phyloP scores from a whole-genome alignment of 805 yeast genomes.

The Candida bentonensis region DNA sequence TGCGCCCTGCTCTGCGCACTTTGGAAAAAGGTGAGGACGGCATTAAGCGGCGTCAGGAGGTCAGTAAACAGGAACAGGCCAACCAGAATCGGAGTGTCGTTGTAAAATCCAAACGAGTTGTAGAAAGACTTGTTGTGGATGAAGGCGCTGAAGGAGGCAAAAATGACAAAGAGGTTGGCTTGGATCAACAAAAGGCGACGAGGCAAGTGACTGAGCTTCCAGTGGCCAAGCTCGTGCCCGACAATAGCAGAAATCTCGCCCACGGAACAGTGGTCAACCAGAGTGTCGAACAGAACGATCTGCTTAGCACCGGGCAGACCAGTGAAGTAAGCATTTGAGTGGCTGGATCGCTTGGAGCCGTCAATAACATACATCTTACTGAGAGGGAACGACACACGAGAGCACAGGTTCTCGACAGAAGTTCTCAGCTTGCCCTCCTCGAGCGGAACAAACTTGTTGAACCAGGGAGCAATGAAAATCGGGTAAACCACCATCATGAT shows the following conservation, averaged over 20 bases:
- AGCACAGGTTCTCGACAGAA: slow-evolving; percentile 69
- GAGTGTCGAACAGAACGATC: slow-evolving; percentile 85
- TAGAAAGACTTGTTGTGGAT: slow-evolving; percentile 68
- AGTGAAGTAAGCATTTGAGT: slow-evolving; percentile 90
- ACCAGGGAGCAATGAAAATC: slow-evolving; percentile 77
- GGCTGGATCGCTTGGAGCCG: slow-evolving; percentile 93
- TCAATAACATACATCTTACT: slow-evolving; percentile 78
- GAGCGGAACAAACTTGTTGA: slow-evolving; percentile 82
- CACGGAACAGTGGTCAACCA: slow-evolving; percentile 63
- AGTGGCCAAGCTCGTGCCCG: slow-evolving; percentile 98
- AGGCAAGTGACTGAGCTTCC: slow-evolving; percentile 85
- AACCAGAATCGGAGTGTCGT: slow-evolving; percentile 56
- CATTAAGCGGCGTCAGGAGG: slow-evolving; percentile 63
- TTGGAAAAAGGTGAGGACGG: slow-evolving; percentile 48
- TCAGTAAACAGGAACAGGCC: slow-evolving; percentile 75
- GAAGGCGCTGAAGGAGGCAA: slow-evolving; percentile 66
- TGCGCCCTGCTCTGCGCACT: slow-evolving; percentile 67
- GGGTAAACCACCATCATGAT: slow-evolving; percentile 67
- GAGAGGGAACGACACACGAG: slow-evolving; percentile 68
- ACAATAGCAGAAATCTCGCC: slow-evolving; percentile 84
- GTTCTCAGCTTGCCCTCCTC: slow-evolving; percentile 79
- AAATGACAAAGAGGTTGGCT: slow-evolving; percentile 46
- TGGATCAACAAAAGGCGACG: slow-evolving; percentile 56
- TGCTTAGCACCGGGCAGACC: slow-evolving; percentile 97
- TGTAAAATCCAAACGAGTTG: slow-evolving; percentile 60